Conservation (phyloP, 2,329 filamentous ascomycete species). For the Blumeriella jaapii region DNA sequence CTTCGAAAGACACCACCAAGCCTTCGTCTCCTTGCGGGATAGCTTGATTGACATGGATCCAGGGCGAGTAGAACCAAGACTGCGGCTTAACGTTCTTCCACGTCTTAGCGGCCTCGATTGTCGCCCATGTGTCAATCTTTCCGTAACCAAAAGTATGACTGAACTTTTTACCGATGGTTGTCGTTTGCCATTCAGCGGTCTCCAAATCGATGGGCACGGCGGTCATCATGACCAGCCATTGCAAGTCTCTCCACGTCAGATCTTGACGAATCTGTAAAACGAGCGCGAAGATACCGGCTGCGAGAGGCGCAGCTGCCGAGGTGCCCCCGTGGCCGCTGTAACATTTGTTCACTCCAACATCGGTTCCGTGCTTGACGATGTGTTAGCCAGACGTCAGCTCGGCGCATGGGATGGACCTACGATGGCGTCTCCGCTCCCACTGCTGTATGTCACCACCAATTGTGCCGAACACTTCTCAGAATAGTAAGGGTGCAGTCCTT, state of each 20-base stretch:
- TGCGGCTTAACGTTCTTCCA: conserved; percentile 91
- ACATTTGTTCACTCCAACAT: conserved; percentile 75
- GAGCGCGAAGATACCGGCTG: conserved; percentile 83
- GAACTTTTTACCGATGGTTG: conserved; percentile 70
- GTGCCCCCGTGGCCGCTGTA: conserved; percentile 81
- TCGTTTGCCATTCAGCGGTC: conserved; percentile 68
- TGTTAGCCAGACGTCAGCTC: conserved; percentile 19
- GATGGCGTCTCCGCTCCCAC: conserved; percentile 77
- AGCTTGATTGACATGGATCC: conserved; percentile 75
- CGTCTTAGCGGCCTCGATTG: conserved; percentile 75
- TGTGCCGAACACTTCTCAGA: conserved; percentile 94
- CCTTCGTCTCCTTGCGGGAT: conserved; percentile 81
- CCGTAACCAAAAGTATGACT: conserved; percentile 95
- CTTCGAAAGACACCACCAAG: conserved; percentile 65
- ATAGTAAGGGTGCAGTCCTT: conserved; percentile 86
- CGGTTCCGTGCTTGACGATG: conserved; percentile 64
- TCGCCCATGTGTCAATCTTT: conserved; percentile 78
- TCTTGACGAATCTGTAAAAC: conserved; percentile 78
- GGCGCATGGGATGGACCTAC: conserved; percentile 37
- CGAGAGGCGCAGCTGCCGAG: conserved; percentile 86
- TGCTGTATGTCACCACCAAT: conserved; percentile 92
- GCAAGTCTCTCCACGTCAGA: conserved; percentile 85
- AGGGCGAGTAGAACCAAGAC: conserved; percentile 87
- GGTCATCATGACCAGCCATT: conserved; percentile 79
- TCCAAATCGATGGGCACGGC: conserved; percentile 70